phyloP scores from a whole-genome alignment of 1,139 yeast genomes.

The Suhomyces anneliseae region DNA sequence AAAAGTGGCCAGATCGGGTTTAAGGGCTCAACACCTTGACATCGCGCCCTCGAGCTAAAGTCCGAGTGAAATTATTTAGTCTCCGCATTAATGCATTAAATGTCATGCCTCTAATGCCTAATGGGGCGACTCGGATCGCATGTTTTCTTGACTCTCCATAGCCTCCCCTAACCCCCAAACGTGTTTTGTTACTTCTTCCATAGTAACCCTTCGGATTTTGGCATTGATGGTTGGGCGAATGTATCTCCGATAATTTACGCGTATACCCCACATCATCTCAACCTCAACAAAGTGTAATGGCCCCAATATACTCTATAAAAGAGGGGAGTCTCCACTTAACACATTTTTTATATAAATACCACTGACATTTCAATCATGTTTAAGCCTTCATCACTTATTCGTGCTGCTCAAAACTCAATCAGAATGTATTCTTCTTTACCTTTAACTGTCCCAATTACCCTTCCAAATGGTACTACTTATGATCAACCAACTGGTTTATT shows the following conservation, averaged over 20 bases:
- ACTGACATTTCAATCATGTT: not conserved
- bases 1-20: too few species aligned
- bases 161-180: too few species aligned
- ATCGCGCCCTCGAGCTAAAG: too few species aligned
- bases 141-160: too few species aligned
- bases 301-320: not conserved
- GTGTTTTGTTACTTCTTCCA: too few species aligned
- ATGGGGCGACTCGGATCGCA: too few species aligned
- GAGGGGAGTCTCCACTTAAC: not conserved
- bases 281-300: not conserved
- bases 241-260: not conserved
- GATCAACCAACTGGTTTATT: conserved; percentile 35
- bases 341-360: not conserved
- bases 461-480: conserved; percentile 57
- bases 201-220: not conserved
- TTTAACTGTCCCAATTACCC: conserved; percentile 47
- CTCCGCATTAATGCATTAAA: too few species aligned
- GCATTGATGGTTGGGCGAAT: not conserved
- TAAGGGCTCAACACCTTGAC: too few species aligned
- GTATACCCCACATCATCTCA: too few species aligned
- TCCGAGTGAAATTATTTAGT: too few species aligned
- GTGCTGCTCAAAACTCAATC: conserved; percentile 8
- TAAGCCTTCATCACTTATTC: conserved; percentile 1
- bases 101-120: too few species aligned
- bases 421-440: conserved; percentile 30